Evolutionary conservation across 768 basidiomycete species (phyloP).

Genomic region (Tricholomella constricta): DNA sequence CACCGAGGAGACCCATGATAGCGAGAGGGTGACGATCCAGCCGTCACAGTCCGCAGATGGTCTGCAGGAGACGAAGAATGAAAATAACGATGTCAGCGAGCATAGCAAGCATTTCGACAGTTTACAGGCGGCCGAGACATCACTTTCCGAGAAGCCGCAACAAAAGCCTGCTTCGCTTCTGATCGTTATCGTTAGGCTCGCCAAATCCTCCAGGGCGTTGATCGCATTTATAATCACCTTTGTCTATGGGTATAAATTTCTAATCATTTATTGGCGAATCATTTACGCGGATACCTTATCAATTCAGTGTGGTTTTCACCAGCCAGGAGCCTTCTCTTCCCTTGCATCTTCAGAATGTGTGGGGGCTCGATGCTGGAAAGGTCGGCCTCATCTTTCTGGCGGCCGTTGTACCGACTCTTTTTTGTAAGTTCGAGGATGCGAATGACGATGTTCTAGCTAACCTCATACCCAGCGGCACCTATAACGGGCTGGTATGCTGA

Average conservation of each 20-base stretch:
- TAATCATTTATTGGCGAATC: background rate
- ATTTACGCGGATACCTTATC: background rate
- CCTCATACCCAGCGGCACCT: constrained; percentile 48
- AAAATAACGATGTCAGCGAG: background rate
- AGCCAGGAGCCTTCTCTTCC: constrained; percentile 61
- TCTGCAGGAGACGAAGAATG: background rate
- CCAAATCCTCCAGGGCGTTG: constrained; percentile 50
- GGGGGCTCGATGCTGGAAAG: constrained; percentile 46
- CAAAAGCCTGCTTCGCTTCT: constrained; percentile 35
- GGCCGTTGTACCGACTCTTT: constrained; percentile 60
- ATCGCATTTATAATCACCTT: constrained; percentile 47
- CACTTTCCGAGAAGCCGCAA: background rate
- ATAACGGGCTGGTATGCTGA: constrained; percentile 63
- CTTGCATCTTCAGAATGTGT: constrained; percentile 50
- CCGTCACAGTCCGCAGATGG: background rate
- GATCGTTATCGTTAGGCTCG: constrained; percentile 42
- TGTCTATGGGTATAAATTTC: constrained; percentile 52
- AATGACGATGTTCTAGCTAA: constrained; percentile 4
- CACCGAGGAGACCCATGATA: background rate
- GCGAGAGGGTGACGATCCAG: background rate
- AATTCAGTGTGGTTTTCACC: constrained; percentile 45
- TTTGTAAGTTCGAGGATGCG: constrained; percentile 46
- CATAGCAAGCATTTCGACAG: background rate
- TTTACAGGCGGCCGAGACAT: background rate
- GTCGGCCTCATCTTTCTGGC: constrained; percentile 73